phyloP scores from a whole-genome alignment of 2,329 filamentous ascomycete genomes.

The Aspergillus aculeatus region DNA sequence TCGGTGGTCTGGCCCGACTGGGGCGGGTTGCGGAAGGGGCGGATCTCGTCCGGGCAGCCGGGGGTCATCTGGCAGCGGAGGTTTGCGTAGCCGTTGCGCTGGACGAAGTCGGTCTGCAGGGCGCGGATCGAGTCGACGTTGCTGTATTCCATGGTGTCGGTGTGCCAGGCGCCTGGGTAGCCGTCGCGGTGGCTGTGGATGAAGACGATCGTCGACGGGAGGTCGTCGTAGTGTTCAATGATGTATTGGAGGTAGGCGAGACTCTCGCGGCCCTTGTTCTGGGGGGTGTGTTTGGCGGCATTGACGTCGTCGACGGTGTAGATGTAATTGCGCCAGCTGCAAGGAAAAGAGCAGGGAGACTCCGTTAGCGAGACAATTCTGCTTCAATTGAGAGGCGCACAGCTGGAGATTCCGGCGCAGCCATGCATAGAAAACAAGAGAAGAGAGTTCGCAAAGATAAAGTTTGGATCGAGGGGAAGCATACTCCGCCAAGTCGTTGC shows the following conservation, averaged over 20 bases:
- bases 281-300: conserved; percentile 31
- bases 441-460: background rate
- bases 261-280: conserved; percentile 47
- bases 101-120: conserved; percentile 52
- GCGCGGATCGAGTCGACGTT: conserved; percentile 52
- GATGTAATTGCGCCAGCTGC: conserved; percentile 47
- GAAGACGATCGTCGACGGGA: conserved; percentile 56
- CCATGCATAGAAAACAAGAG: too few relatives aligned
- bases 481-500: conserved; percentile 44
- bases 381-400: background rate
- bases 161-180: conserved; percentile 53
- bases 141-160: conserved; percentile 56
- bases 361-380: too few relatives aligned
- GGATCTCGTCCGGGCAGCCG: conserved; percentile 36
- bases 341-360: too few relatives aligned
- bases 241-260: conserved; percentile 49
- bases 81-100: conserved; percentile 57
- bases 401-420: background rate
- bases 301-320: conserved; percentile 43
- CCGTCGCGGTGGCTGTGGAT: conserved; percentile 56
- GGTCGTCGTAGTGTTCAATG: conserved; percentile 46
- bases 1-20: conserved; percentile 26
- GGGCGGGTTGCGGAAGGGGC: conserved; percentile 28
- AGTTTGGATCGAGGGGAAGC: background rate
- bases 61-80: conserved; percentile 51